These are phyloP conservation scores for Ophiostoma novo-ulmi DNA, from an alignment of 2,329 filamentous ascomycete genomes.

Conservation along the genomic window DNA sequence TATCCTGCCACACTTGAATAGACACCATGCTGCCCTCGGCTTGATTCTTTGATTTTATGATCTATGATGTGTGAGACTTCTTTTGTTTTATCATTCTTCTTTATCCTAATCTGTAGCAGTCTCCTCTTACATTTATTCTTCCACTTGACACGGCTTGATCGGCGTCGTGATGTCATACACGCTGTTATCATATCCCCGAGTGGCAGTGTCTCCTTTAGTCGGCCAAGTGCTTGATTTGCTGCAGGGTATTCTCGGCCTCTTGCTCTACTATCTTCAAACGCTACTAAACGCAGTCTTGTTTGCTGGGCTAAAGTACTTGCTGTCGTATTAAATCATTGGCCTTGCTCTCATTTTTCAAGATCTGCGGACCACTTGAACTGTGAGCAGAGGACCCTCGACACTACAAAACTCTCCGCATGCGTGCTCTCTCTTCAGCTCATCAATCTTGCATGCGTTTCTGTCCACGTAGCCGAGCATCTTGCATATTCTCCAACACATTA, in stretches of 20 bases:
- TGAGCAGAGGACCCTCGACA: background rate
- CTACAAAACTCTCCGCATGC: background rate
- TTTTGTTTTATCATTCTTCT: background rate
- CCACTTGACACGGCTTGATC: background rate
- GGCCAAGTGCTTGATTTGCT: background rate
- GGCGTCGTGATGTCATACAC: background rate
- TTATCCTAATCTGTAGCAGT: too few species aligned
- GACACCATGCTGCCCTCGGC: too few species aligned
- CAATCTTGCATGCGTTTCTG: background rate
- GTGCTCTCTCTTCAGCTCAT: background rate
- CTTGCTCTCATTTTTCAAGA: background rate
- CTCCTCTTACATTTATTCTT: background rate
- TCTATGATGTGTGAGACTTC: background rate
- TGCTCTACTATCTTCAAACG: too few species aligned
- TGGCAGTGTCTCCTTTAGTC: background rate
- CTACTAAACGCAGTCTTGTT: background rate
- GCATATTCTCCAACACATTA: too few species aligned
- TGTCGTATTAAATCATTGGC: background rate
- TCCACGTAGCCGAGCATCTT: background rate
- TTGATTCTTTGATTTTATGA: too few species aligned
- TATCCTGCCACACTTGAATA: too few species aligned
- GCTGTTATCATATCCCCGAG: background rate
- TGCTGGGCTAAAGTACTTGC: background rate
- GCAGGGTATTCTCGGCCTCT: too few species aligned
- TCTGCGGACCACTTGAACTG: background rate